A percentile compares a stretch with the other conserved stretches of the same genome.
phyloP scores from a whole-genome alignment of 176 grass and related monocot species.

The Thalia dealbata region DNA sequence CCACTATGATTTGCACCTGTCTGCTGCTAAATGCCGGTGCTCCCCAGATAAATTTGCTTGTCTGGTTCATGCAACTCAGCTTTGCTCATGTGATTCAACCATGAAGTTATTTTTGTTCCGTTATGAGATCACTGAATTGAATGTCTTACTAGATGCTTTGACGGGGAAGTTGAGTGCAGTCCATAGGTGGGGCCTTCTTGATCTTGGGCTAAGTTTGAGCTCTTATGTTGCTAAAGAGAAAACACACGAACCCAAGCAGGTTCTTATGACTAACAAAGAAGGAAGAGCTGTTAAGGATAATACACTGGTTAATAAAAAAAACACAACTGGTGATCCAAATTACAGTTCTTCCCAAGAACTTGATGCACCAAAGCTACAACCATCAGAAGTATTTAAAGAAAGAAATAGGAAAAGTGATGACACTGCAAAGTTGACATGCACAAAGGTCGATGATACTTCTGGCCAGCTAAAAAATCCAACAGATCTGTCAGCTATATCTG shows the following conservation, averaged over 20 bases:
- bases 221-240: conserved; percentile 55
- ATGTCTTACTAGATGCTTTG: conserved; percentile 83
- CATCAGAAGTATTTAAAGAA: conserved; percentile 23
- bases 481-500: conserved; percentile 26
- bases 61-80: conserved; percentile 66
- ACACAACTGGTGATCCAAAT: conserved; percentile 26
- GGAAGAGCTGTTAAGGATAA: conserved; percentile 23
- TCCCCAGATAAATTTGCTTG: conserved; percentile 55
- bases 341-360: conserved; percentile 36
- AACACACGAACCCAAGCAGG: conserved; percentile 35
- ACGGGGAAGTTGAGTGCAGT: conserved; percentile 82
- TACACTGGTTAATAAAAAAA: conserved; percentile 11
- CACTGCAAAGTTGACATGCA: conserved; percentile 1
- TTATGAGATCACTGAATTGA: conserved; percentile 74
- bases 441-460: conserved; percentile 15
- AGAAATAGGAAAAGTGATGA: conserved; percentile 25
- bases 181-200: conserved; percentile 71
- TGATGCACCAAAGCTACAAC: conserved; percentile 33
- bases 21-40: conserved; percentile 62
- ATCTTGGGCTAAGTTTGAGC: conserved; percentile 72
- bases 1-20: conserved; percentile 91
- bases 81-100: conserved; percentile 71
- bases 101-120: conserved; percentile 68
- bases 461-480: conserved; percentile 21
- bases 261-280: neutral